A percentile compares a stretch with the other conserved stretches of the same genome.
phyloP scores from a whole-genome alignment of 768 basidiomycete species.

The Xanthoconium stramineum region DNA sequence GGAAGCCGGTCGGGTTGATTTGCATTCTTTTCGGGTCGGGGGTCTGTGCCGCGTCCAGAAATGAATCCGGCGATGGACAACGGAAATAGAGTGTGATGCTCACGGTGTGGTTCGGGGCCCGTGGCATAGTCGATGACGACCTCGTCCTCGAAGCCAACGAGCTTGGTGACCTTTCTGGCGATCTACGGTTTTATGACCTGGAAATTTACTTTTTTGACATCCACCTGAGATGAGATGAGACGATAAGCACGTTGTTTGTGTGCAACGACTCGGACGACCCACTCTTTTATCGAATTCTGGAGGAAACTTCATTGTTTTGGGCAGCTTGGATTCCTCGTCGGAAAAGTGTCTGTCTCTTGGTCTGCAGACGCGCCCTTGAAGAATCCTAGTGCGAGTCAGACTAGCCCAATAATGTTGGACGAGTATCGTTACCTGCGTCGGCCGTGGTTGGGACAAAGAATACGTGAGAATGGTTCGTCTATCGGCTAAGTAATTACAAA shows the following conservation, averaged over 20 bases:
- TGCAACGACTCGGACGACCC: constrained; percentile 1
- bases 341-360: constrained; percentile 91
- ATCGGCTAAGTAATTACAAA: constrained; percentile 11
- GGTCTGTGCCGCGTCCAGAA: constrained; percentile 42
- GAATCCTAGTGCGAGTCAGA: constrained; percentile 49
- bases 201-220: constrained; percentile 93
- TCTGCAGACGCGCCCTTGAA: constrained; percentile 90
- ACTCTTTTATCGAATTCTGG: constrained; percentile 87
- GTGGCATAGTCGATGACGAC: constrained; percentile 95
- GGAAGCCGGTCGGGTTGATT: constrained; percentile 89
- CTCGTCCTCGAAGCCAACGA: constrained; percentile 95
- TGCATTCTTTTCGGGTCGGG: constrained; percentile 96
- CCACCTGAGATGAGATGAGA: constrained; percentile 52
- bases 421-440: constrained; percentile 45
- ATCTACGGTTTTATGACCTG: constrained; percentile 94
- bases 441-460: constrained; percentile 42
- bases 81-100: constrained; percentile 20
- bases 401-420: not conserved
- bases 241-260: not conserved
- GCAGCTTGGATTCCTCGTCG: constrained; percentile 89
- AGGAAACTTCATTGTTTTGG: constrained; percentile 90
- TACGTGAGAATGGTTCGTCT: constrained; percentile 18
- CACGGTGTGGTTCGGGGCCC: constrained; percentile 83
- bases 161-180: constrained; percentile 85
- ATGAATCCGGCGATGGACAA: not conserved